Evolutionary conservation across 768 basidiomycete species (phyloP).

Genomic region (Boletus insuetus): DNA sequence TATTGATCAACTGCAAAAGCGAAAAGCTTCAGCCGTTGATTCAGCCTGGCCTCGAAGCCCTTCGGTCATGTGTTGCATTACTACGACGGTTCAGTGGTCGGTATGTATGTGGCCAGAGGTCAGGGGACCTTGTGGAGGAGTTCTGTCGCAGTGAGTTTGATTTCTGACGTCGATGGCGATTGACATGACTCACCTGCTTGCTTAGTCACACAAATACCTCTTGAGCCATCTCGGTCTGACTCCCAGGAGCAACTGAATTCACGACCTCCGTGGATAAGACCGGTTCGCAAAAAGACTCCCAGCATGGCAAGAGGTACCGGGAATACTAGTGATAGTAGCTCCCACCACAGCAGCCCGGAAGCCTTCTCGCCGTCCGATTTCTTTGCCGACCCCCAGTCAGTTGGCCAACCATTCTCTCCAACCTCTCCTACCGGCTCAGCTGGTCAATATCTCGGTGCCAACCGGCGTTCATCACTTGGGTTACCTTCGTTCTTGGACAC

Average conservation of each 20-base stretch:
- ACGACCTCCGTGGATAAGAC: slow-evolving; percentile 86
- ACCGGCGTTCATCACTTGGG: slow-evolving; percentile 23
- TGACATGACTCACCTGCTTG: slow-evolving; percentile 10
- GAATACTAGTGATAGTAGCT: slow-evolving; percentile 38
- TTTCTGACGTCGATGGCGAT: not conserved
- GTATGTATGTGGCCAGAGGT: slow-evolving; percentile 88
- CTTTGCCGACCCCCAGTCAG: slow-evolving; percentile 46
- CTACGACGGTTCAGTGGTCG: slow-evolving; percentile 85
- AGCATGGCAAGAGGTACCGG: slow-evolving; percentile 41
- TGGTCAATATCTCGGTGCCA: slow-evolving; percentile 24
- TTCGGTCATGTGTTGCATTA: slow-evolving; percentile 87
- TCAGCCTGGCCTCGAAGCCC: slow-evolving; percentile 77
- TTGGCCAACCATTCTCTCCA: slow-evolving; percentile 21
- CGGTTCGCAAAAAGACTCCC: slow-evolving; percentile 76
- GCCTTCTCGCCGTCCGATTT: slow-evolving; percentile 64
- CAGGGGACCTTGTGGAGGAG: slow-evolving; percentile 92
- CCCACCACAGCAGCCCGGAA: slow-evolving; percentile 57
- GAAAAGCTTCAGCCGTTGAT: slow-evolving; percentile 73
- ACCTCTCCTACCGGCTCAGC: slow-evolving; percentile 13
- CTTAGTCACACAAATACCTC: slow-evolving; percentile 80
- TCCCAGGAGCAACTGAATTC: slow-evolving; percentile 43
- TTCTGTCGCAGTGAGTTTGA: slow-evolving; percentile 76
- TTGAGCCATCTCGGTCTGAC: slow-evolving; percentile 64
- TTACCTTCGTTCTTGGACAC: slow-evolving; percentile 30
- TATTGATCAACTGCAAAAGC: slow-evolving; percentile 85